phyloP scores from a whole-genome alignment of 768 basidiomycete genomes.

The Xerocomellus dryophilus region DNA sequence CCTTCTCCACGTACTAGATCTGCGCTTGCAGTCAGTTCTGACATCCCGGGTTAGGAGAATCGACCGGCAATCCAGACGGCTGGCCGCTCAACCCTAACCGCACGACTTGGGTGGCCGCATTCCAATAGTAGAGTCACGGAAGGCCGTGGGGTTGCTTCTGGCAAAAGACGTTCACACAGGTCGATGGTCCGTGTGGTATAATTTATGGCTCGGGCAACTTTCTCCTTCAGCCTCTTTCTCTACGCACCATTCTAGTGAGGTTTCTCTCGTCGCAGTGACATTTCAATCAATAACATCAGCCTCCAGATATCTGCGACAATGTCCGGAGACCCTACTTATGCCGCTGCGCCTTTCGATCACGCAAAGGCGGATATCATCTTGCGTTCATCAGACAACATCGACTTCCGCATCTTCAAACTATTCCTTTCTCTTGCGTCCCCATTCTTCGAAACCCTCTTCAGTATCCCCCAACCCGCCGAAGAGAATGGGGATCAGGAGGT shows the following conservation, averaged over 20 bases:
- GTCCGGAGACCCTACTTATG: not conserved
- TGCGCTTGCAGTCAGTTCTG: not conserved
- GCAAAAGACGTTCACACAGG: not conserved
- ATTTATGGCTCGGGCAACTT: not conserved
- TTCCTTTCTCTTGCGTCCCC: conserved; percentile 29
- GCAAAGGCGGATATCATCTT: conserved; percentile 24
- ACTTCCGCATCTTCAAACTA: conserved; percentile 27
- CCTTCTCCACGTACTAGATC: not conserved
- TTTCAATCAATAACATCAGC: no score
- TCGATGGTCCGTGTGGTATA: not conserved
- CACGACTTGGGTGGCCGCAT: not conserved
- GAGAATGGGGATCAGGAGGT: conserved; percentile 6
- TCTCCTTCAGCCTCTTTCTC: not conserved
- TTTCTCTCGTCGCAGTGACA: not conserved
- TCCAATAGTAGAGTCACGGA: not conserved
- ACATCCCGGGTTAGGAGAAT: not conserved
- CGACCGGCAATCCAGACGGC: not conserved
- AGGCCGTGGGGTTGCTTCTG: not conserved
- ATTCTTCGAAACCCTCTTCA: conserved; percentile 35
- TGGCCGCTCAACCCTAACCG: not conserved
- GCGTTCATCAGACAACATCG: conserved; percentile 27
- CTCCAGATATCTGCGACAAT: not conserved
- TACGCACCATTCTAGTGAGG: not conserved
- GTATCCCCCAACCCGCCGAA: conserved; percentile 23
- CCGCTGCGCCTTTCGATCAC: conserved; percentile 23